Base-by-base conservation (phyloP, 345 rosid genomes). In the Eutrema heterophyllum region DNA sequence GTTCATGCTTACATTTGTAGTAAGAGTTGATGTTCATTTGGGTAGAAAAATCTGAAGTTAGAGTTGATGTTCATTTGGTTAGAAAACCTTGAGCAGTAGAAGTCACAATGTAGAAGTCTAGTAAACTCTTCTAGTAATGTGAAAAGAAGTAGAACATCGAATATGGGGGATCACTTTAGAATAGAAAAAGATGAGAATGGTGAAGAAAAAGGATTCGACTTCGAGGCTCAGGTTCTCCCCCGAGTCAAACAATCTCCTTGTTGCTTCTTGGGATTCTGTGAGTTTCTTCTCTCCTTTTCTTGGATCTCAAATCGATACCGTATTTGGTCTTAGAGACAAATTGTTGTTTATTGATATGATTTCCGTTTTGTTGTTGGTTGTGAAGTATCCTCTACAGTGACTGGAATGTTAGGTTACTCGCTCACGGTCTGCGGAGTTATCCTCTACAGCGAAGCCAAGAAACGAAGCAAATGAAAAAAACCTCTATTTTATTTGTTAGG, bases 261-360 rank as follows among this genome's bases (percentile, higher is more conserved):
- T 96, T 66, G 78, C 98, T 48, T 90, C 98, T 21, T 95, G 99
- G 99, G 99, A 95, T 59, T 83, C 89, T 6, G 97, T 95, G 27
- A 84, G 96, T 81, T 8, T 76, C 61, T 36, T 26, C 48, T 64
- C 12, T 68, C 10, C 41, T 27, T 59, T 50, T 50, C 6, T 58
- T 32, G 1, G 8, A 62, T 62, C 59, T 62, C 65, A 16, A 39
- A 26, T 45, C 43, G 2, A 52, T 33, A 60, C 44, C 49, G 5
- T 15, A 27, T 54, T 38, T 24, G 29, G 7, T 46, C 16, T 26
- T 13, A 11, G 10, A 11, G 18, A 12, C 2, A 9, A n/a, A 11
- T 9, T 9, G 9, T 30, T 38, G 49, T 49, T 51, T 51, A 32
- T 36, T 53, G 15, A 68, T 32, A 36, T 4, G 26, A 24, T 29